phyloP scores from a whole-genome alignment of 2,329 filamentous ascomycete genomes.

The Colletotrichum trifolii region DNA sequence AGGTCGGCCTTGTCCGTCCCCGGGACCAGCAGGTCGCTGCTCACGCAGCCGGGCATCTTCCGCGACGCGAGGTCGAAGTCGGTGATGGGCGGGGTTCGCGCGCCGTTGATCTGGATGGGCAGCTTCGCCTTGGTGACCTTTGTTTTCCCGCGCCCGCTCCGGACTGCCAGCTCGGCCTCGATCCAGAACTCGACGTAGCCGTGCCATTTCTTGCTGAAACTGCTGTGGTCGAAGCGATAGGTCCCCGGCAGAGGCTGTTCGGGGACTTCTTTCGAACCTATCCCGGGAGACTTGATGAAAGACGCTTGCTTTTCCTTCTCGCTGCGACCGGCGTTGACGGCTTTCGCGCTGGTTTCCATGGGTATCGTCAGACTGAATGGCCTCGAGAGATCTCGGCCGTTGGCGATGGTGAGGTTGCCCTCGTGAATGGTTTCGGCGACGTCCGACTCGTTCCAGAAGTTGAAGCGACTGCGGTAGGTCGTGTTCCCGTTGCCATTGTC shows the following conservation, averaged over 20 bases:
- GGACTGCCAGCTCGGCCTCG: slow-evolving; percentile 41
- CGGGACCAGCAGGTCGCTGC: slow-evolving; percentile 44
- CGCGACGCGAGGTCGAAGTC: slow-evolving; percentile 30
- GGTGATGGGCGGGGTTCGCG: slow-evolving; percentile 32
- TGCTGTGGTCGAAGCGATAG: slow-evolving; percentile 18
- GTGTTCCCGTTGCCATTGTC: slow-evolving; percentile 22
- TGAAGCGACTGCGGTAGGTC: slow-evolving; percentile 41
- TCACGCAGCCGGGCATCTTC: neutral
- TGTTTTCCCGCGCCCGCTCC: neutral
- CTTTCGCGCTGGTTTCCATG: slow-evolving; percentile 1
- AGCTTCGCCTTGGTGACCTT: slow-evolving; percentile 32
- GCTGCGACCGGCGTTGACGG: neutral
- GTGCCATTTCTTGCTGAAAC: slow-evolving; percentile 35
- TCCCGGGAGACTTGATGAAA: slow-evolving; percentile 14
- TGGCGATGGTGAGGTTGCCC: slow-evolving; percentile 40
- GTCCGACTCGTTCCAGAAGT: slow-evolving; percentile 38
- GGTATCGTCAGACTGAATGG: slow-evolving; percentile 45
- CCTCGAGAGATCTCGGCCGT: slow-evolving; percentile 38
- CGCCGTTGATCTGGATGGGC: slow-evolving; percentile 39
- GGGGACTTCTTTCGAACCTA: slow-evolving; percentile 1
- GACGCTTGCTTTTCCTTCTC: slow-evolving; percentile 34
- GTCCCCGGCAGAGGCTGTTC: slow-evolving; percentile 36
- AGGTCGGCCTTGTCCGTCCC: slow-evolving; percentile 44
- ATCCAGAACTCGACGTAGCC: slow-evolving; percentile 50
- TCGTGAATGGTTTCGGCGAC: slow-evolving; percentile 36